Evolutionary conservation across 176 grass and related monocot species (phyloP), one percentile per base, ranked within the genome.

Genomic region (Typha latifolia): DNA sequence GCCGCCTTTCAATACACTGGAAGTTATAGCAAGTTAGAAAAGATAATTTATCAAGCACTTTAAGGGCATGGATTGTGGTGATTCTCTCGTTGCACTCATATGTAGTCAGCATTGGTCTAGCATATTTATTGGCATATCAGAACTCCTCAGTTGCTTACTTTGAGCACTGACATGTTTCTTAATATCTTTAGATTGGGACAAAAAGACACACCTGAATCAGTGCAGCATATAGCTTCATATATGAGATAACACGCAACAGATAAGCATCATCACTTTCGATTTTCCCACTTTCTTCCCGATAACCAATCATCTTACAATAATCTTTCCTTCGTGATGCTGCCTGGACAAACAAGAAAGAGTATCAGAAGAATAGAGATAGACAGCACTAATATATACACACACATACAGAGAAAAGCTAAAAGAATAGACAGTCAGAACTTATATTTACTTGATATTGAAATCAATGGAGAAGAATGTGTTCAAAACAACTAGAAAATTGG

Each of bases 181-280:
- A 32, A 64, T 26, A 5, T 37, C 13, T 57, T 57, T 20, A 57
- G 16, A 57, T 57, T 57, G 52, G 19, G 19, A 57, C 19, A 57
- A 18, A 56, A 8, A 73, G 69, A 84, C 50, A n/a, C n/a, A 97
- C 93, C 93, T 97, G 88, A 81, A 92, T 75, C 70, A 97, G 78
- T 56, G 86, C 94, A 61, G 85, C 80, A 85, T 92, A 97, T 49
- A 97, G 59, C 72, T 97, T 90, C 51, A 97, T 48, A 5, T 97
- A 97, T 62, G 88, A 82, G 22, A 69, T 66, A 12, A 82, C 69
- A 15, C 83, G 69, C 50, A 77, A 84, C 61, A 97, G 61, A 69
- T 92, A 92, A 63, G 66, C 73, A 26, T 92, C 82, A 34, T 73
- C 80, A 68, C 85, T 91, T 72, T 92, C 80, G 5, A 91, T 31